These are phyloP conservation scores for thale cress (Arabidopsis thaliana) DNA, from an alignment of 345 rosid genomes.

Conservation along the genomic window DNA sequence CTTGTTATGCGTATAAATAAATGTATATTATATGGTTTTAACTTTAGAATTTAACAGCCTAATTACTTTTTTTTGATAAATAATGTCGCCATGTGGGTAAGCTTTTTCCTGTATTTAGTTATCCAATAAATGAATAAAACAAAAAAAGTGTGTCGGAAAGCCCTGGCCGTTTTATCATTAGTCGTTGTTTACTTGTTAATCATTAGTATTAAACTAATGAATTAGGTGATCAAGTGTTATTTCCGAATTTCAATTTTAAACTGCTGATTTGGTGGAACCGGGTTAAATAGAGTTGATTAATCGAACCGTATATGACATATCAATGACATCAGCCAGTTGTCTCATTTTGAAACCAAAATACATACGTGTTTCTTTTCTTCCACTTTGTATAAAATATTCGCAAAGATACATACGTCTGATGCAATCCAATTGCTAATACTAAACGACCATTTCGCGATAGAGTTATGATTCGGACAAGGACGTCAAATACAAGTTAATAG, in stretches of 20 bases:
- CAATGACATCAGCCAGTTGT: conserved; percentile 12
- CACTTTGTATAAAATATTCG: conserved; percentile 13
- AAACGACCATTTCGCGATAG: conserved; percentile 26
- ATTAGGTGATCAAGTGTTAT: background rate
- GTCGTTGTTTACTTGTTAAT: background rate
- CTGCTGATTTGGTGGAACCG: conserved; percentile 19
- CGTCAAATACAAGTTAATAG: background rate
- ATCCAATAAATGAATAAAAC: background rate
- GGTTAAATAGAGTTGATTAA: background rate
- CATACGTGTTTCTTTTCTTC: background rate
- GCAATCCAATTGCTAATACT: conserved; percentile 3
- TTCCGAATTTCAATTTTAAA: background rate
- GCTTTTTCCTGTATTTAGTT: background rate
- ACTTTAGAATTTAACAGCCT: background rate
- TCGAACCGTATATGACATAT: conserved; percentile 14
- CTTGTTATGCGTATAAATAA: background rate
- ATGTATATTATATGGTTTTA: background rate
- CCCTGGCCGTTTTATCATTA: background rate
- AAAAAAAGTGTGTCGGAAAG: background rate
- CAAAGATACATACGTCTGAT: background rate
- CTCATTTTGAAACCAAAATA: background rate
- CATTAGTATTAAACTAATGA: background rate
- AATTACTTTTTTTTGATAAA: background rate
- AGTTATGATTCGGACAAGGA: conserved; percentile 1
- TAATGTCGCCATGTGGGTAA: conserved; percentile 17